Evolutionary conservation across 805 yeast species (phyloP), one percentile per base, ranked within the genome.

Genomic region (Myxozyma monticola): DNA sequence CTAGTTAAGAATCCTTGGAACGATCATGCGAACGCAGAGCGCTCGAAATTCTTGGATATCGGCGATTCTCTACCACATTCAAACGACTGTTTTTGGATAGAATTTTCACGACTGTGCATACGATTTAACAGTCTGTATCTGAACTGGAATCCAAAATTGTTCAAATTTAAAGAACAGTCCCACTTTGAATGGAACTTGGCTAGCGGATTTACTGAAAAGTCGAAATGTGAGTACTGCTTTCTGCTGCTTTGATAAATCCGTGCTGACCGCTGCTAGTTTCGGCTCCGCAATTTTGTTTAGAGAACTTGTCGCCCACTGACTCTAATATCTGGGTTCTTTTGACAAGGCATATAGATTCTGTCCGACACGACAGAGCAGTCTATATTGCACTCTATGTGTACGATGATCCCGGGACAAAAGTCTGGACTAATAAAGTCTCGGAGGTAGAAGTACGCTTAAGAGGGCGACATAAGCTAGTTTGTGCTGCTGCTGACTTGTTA

Each of bases 131-230:
- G 73, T 3, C 51, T 85, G 1, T 88, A 87, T 62, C 50, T 87
- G 34, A 85, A 82, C 62, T 85, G 95, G 91, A 72, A 79, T 49
- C 76, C 80, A 14, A 4, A 25, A 6, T 37, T 55, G 17, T 53
- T 53, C 37, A 43, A 37, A 5, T 35, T 37, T 28, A 29, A 29
- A 34, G 15, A 33, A 26, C 49, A 54, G 29, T 29, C 25, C 21
- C 57, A 55, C 20, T 55, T 55, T 36, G 42, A 21, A 5, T 52
- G 49, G 47, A 41, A 53, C 30, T 6, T 48, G 44, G 30, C 34
- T 5, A 36, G n/a, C 20, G 41, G 40, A 9, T 14, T 18, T 14
- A 34, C 43, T 7, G 40, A 41, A 2, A 31, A 25, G 10, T 41
- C 46, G 14, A 18, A 48, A 20, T 31, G 52, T 46, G 37, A 41